Evolutionary conservation across 306 rosid species (phyloP).

Genomic region (Vigna mungo): DNA sequence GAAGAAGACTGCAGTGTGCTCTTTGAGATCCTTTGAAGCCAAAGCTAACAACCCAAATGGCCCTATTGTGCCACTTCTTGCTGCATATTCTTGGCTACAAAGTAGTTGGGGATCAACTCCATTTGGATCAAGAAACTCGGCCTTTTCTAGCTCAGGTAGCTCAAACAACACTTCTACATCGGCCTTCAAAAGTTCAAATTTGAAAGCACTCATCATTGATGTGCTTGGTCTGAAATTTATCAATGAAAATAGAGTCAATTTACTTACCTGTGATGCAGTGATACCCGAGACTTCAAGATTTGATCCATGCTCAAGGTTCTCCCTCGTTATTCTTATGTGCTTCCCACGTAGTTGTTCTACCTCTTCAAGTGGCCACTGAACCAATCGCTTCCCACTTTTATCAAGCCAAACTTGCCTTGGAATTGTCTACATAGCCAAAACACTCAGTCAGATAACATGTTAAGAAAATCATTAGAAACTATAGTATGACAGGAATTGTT

Average conservation of each 20-base stretch:
- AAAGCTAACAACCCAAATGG: slow-evolving; percentile 70
- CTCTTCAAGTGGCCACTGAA: slow-evolving; percentile 74
- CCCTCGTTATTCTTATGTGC: slow-evolving; percentile 39
- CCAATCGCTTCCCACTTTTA: slow-evolving; percentile 55
- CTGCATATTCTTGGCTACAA: slow-evolving; percentile 53
- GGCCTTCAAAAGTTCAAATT: slow-evolving; percentile 44
- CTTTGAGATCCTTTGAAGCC: slow-evolving; percentile 61
- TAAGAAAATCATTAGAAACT: too few relatives aligned
- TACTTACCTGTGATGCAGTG: slow-evolving; percentile 68
- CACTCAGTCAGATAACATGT: too few relatives aligned
- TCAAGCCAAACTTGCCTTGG: slow-evolving; percentile 65
- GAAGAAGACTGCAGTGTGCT: slow-evolving; percentile 66
- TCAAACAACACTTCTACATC: slow-evolving; percentile 66
- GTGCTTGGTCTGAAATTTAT: neutral
- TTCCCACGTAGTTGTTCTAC: slow-evolving; percentile 52
- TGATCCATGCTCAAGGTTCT: slow-evolving; percentile 50
- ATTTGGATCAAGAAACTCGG: slow-evolving; percentile 49
- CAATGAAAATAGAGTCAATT: neutral
- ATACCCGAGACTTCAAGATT: slow-evolving; percentile 57
- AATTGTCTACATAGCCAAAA: slow-evolving; percentile 46
- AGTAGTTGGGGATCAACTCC: slow-evolving; percentile 59
- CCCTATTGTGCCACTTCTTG: slow-evolving; percentile 53
- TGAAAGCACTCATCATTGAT: neutral
- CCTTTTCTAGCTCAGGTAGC: slow-evolving; percentile 49
- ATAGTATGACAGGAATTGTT: too few relatives aligned